A percentile compares a stretch with the other conserved stretches of the same genome.
Conservation (phyloP, 257 asterid species). For the Petrea volubilis region DNA sequence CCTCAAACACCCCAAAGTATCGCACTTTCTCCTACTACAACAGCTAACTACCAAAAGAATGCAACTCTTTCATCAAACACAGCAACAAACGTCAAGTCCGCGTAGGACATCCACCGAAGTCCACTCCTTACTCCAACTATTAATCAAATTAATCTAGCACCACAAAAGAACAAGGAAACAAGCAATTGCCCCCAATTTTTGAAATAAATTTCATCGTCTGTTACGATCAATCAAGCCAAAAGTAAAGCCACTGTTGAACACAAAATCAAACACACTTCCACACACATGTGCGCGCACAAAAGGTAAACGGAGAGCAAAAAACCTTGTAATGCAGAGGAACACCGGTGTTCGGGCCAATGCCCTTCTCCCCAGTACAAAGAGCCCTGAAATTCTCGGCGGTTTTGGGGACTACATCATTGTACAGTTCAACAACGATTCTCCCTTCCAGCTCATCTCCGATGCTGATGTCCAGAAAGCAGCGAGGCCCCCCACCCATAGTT, state of each 20-base stretch:
- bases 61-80: not conserved
- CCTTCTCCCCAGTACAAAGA: conserved; percentile 96
- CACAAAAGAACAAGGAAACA: not conserved
- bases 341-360: conserved; percentile 76
- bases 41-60: not conserved
- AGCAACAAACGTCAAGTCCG: not conserved
- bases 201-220: not conserved
- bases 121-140: not conserved
- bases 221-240: conserved; percentile 1
- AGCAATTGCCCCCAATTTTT: not conserved
- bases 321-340: conserved; percentile 97
- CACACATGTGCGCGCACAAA: not conserved
- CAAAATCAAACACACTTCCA: not conserved
- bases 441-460: conserved; percentile 96
- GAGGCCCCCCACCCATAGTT: conserved; percentile 39
- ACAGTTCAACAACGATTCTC: conserved; percentile 77
- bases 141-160: not conserved
- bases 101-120: conserved; percentile 4
- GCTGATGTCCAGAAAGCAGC: conserved; percentile 79
- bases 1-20: not conserved
- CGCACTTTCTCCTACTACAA: conserved; percentile 2
- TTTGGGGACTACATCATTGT: conserved; percentile 76
- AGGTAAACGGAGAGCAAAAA: not conserved
- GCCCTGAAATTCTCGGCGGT: conserved; percentile 98
- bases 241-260: not conserved